Conservation (phyloP, 768 basidiomycete species). For the Termitomyces sp. region DNA sequence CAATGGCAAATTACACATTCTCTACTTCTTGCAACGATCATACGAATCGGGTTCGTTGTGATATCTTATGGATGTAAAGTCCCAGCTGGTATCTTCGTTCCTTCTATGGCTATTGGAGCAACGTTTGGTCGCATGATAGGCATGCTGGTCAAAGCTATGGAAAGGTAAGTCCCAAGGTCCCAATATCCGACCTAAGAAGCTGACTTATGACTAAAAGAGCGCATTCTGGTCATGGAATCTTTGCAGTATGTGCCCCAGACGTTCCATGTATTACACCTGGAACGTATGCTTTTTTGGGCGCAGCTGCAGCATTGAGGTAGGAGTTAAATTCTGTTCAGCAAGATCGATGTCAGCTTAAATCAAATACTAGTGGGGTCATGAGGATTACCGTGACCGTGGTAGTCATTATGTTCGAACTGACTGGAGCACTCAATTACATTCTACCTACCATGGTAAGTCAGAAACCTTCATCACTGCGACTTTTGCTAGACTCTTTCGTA, state of each 20-base stretch:
- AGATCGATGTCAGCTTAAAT: background rate
- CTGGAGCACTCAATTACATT: constrained; percentile 95
- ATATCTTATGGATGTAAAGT: constrained; percentile 96
- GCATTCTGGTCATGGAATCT: constrained; percentile 80
- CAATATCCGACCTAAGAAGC: background rate
- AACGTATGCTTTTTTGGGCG: constrained; percentile 96
- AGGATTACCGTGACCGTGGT: constrained; percentile 97
- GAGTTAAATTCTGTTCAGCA: background rate
- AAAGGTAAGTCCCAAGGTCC: constrained; percentile 45
- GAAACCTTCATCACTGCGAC: background rate
- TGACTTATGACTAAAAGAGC: constrained; percentile 40
- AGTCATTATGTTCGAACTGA: constrained; percentile 99
- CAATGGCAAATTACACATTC: constrained; percentile 98
- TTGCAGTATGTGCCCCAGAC: constrained; percentile 86
- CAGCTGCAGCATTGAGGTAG: constrained; percentile 90
- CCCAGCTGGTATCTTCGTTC: constrained; percentile 96
- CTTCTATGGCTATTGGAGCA: constrained; percentile 98
- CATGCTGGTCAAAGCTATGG: constrained; percentile 91
- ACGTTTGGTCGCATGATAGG: constrained; percentile 97
- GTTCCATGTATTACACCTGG: constrained; percentile 97
- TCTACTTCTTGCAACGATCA: constrained; percentile 83
- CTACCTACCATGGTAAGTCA: constrained; percentile 88
- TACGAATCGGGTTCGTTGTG: constrained; percentile 81
- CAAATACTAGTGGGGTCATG: constrained; percentile 78
- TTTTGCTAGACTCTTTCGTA: constrained; percentile 23